Evolutionary conservation across 2,329 filamentous ascomycete genomes (phyloP).

Genomic region (Onygena corvina): DNA sequence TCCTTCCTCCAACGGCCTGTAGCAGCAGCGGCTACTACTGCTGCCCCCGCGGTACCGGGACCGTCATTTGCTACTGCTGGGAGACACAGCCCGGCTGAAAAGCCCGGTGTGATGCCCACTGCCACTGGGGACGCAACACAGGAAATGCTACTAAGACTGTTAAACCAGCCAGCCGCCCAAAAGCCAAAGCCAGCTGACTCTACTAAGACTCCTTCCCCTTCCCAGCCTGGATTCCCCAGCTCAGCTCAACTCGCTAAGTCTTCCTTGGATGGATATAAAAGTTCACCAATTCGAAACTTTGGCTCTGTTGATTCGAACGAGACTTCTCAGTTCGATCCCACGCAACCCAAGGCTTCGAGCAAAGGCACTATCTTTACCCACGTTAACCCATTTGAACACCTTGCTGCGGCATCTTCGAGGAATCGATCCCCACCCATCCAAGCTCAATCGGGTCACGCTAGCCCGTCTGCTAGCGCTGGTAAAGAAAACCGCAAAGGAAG

Average conservation of each 20-base stretch:
- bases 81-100: slow-evolving; percentile 16
- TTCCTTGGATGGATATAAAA: slow-evolving; percentile 13
- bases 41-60: slow-evolving; percentile 18
- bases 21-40: no score
- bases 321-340: slow-evolving; percentile 29
- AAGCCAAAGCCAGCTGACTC: slow-evolving; percentile 17
- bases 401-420: slow-evolving; percentile 54
- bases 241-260: background rate
- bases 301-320: slow-evolving; percentile 20
- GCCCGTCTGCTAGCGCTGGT: slow-evolving; percentile 21
- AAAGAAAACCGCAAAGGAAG: slow-evolving; percentile 10
- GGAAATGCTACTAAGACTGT: slow-evolving; percentile 70
- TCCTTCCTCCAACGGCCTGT: slow-evolving; percentile 40
- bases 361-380: slow-evolving; percentile 51
- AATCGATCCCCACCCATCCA: slow-evolving; percentile 39
- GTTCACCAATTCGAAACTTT: slow-evolving; percentile 25
- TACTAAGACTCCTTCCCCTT: slow-evolving; percentile 20
- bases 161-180: slow-evolving; percentile 56
- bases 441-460: slow-evolving; percentile 27
- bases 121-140: slow-evolving; percentile 56
- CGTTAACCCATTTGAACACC: slow-evolving; percentile 59
- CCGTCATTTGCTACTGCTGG: slow-evolving; percentile 19
- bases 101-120: slow-evolving; percentile 10
- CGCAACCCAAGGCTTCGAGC: slow-evolving; percentile 26
- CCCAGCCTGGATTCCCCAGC: slow-evolving; percentile 17